phyloP scores from a whole-genome alignment of 768 basidiomycete genomes.

The Rhizopogon roseolus region DNA sequence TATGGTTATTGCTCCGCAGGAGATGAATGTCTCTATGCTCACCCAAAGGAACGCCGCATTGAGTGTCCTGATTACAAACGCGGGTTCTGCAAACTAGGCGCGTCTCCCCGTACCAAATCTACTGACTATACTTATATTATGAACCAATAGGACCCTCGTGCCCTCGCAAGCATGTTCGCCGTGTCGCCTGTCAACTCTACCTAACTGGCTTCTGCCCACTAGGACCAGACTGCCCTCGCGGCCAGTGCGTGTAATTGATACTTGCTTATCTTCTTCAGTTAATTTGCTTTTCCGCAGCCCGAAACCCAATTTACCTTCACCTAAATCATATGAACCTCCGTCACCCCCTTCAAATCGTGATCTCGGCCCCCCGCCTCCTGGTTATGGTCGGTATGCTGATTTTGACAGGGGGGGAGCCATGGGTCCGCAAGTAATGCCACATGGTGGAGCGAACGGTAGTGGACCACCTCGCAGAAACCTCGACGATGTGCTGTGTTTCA shows the following conservation, averaged over 20 bases:
- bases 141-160: constrained; percentile 67
- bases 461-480: constrained; percentile 60
- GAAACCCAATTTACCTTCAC: constrained; percentile 65
- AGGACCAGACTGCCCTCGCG: constrained; percentile 81
- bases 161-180: constrained; percentile 87
- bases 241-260: constrained; percentile 63
- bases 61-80: constrained; percentile 96
- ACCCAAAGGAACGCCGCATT: constrained; percentile 85
- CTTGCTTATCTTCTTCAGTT: constrained; percentile 4
- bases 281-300: constrained; percentile 46
- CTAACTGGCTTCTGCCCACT: constrained; percentile 90
- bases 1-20: constrained; percentile 97
- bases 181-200: constrained; percentile 88
- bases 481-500: constrained; percentile 85
- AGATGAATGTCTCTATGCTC: constrained; percentile 95
- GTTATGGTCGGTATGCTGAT: constrained; percentile 81
- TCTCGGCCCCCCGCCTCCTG: constrained; percentile 88
- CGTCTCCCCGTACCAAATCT: constrained; percentile 19
- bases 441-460: constrained; percentile 26
- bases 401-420: constrained; percentile 54
- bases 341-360: constrained; percentile 71
- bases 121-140: constrained; percentile 5
- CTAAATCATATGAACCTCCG: constrained; percentile 74
- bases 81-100: constrained; percentile 93
- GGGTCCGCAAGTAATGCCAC: constrained; percentile 24